phyloP scores from a whole-genome alignment of 2,329 filamentous ascomycete species.

The Neonectria coccinea region DNA sequence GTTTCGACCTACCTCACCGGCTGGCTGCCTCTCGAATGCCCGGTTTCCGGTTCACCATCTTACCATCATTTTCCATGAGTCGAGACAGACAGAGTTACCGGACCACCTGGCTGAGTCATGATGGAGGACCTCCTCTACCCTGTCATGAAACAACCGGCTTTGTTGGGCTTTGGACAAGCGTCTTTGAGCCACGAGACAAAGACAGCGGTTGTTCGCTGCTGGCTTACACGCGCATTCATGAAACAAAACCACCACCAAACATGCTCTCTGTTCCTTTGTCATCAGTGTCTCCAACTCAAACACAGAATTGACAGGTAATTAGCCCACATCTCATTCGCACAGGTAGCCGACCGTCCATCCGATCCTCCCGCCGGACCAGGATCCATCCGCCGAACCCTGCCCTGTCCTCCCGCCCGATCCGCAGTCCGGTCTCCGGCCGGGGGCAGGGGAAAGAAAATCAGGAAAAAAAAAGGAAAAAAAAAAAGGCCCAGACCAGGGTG shows the following conservation, averaged over 20 bases:
- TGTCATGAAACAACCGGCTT: neutral
- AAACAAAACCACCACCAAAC: neutral
- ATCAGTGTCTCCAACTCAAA: neutral
- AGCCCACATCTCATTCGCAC: neutral
- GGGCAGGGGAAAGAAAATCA: neutral
- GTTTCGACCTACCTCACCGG: neutral
- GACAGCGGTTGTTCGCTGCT: neutral
- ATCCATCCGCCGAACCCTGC: constrained; percentile 12
- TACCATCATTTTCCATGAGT: neutral
- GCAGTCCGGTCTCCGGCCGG: constrained; percentile 3
- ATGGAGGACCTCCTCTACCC: neutral
- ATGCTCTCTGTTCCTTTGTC: neutral
- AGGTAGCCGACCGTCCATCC: constrained; percentile 15
- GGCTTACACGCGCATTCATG: neutral
- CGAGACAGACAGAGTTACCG: neutral
- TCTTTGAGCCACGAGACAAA: neutral
- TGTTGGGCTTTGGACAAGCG: neutral
- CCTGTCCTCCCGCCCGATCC: constrained; percentile 20
- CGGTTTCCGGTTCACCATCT: neutral
- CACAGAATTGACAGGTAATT: neutral
- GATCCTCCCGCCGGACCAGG: constrained; percentile 24
- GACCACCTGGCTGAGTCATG: too few species aligned
- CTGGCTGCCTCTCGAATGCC: neutral
- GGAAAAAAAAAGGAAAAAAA: neutral
- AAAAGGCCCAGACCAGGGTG: neutral